Conservation (phyloP, 2,329 filamentous ascomycete genomes). For the Epichloe aotearoae region DNA sequence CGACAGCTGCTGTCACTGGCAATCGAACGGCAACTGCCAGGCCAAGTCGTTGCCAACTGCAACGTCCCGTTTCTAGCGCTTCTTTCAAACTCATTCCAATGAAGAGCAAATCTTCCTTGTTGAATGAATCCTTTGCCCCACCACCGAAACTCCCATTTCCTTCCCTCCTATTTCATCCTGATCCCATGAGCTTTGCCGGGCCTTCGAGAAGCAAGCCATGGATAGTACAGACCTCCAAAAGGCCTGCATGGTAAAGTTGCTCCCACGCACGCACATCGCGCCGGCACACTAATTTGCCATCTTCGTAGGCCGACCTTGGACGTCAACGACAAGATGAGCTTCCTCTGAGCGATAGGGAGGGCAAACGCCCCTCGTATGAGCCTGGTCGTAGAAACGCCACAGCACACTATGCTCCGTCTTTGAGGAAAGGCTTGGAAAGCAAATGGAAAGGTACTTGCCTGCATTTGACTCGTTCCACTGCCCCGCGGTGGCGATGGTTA, state of each 20-base stretch:
- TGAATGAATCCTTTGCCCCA: too few species aligned
- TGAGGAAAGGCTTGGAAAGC: constrained; percentile 6
- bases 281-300: background rate
- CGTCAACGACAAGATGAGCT: constrained; percentile 12
- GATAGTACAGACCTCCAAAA: background rate
- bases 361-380: constrained; percentile 8
- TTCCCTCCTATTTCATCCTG: too few species aligned
- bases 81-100: too few species aligned
- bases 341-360: constrained; percentile 8
- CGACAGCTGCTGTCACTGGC: background rate
- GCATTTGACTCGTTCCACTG: background rate
- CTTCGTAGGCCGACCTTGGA: constrained; percentile 12
- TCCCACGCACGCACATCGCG: background rate
- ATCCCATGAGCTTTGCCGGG: background rate
- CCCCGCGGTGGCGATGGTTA: background rate
- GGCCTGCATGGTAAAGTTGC: constrained; percentile 5
- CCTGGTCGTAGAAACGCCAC: constrained; percentile 5
- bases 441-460: constrained; percentile 10
- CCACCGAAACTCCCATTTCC: too few species aligned
- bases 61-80: background rate
- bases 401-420: constrained; percentile 5
- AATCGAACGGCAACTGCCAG: background rate
- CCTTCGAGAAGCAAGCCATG: constrained; percentile 6
- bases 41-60: background rate
- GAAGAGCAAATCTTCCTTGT: too few species aligned